Evolutionary conservation across 768 basidiomycete species (phyloP).

Genomic region (Suillus bovinus): DNA sequence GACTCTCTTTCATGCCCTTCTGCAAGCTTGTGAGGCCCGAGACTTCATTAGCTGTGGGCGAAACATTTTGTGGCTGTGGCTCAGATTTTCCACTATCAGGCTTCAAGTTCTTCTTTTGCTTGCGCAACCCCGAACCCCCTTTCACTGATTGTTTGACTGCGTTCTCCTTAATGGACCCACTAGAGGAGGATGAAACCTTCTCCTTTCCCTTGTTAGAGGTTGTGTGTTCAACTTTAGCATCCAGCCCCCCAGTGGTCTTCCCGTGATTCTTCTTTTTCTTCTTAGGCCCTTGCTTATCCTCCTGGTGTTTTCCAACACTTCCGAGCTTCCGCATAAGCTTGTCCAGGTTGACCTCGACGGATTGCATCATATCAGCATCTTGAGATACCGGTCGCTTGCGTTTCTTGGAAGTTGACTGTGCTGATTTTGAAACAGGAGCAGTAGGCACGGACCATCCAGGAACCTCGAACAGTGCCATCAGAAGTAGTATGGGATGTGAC

Average conservation of each 20-base stretch:
- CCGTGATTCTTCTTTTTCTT: constrained; percentile 19
- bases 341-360: constrained; percentile 56
- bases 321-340: constrained; percentile 55
- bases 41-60: constrained; percentile 16
- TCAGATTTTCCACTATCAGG: constrained; percentile 17
- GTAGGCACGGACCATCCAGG: constrained; percentile 66
- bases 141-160: not conserved
- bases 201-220: constrained; percentile 11
- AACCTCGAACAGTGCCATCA: constrained; percentile 60
- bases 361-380: constrained; percentile 35
- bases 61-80: constrained; percentile 20
- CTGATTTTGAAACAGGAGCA: constrained; percentile 38
- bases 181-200: constrained; percentile 1
- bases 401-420: constrained; percentile 47
- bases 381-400: constrained; percentile 49
- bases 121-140: constrained; percentile 4
- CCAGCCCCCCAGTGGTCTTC: constrained; percentile 3
- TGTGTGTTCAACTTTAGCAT: not conserved
- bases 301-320: constrained; percentile 17
- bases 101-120: constrained; percentile 23
- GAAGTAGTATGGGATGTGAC: not conserved
- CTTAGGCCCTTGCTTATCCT: constrained; percentile 18
- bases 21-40: constrained; percentile 69
- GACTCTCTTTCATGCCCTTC: constrained; percentile 70
- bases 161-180: not conserved